Evolutionary conservation across 2,329 filamentous ascomycete genomes (phyloP).

Genomic region (Myriosclerotinia duriaeana): DNA sequence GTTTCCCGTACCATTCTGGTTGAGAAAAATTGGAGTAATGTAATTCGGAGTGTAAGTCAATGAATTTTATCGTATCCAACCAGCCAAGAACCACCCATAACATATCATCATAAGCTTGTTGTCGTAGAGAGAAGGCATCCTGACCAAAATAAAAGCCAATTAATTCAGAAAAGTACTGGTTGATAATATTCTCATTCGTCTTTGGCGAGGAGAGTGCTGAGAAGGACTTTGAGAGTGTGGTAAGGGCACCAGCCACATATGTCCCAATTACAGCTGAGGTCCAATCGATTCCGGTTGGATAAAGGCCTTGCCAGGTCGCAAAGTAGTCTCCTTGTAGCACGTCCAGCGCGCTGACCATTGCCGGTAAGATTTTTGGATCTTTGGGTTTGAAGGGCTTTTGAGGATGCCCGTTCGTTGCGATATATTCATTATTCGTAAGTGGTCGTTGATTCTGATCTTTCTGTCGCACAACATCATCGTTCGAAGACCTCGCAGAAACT

Average conservation of each 20-base stretch:
- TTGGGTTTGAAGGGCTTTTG: slow-evolving; percentile 8
- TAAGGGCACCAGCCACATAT: slow-evolving; percentile 70
- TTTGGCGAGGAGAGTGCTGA: slow-evolving; percentile 42
- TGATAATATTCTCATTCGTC: slow-evolving; percentile 71
- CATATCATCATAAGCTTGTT: slow-evolving; percentile 88
- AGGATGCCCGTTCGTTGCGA: slow-evolving; percentile 5
- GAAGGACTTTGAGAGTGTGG: slow-evolving; percentile 65
- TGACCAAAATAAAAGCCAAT: slow-evolving; percentile 84
- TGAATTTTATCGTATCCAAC: slow-evolving; percentile 79
- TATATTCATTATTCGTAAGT: slow-evolving; percentile 11
- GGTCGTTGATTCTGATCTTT: slow-evolving; percentile 17
- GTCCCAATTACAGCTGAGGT: slow-evolving; percentile 79
- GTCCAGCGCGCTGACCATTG: slow-evolving; percentile 59
- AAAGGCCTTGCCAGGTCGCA: slow-evolving; percentile 72
- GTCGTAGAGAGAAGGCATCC: slow-evolving; percentile 70
- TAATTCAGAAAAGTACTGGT: slow-evolving; percentile 76
- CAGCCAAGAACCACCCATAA: slow-evolving; percentile 93
- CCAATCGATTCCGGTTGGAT: slow-evolving; percentile 90
- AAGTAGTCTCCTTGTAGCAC: slow-evolving; percentile 80
- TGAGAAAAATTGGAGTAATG: slow-evolving; percentile 54
- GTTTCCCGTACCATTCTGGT: slow-evolving; percentile 67
- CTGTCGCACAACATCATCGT: slow-evolving; percentile 10
- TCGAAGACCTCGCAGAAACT: slow-evolving; percentile 4
- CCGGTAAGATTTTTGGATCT: slow-evolving; percentile 29
- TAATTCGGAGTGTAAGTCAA: slow-evolving; percentile 63